Evolutionary conservation across 1,284 basidiomycete genomes (phyloP).

Genomic region (Fomitopsis schrenkii): DNA sequence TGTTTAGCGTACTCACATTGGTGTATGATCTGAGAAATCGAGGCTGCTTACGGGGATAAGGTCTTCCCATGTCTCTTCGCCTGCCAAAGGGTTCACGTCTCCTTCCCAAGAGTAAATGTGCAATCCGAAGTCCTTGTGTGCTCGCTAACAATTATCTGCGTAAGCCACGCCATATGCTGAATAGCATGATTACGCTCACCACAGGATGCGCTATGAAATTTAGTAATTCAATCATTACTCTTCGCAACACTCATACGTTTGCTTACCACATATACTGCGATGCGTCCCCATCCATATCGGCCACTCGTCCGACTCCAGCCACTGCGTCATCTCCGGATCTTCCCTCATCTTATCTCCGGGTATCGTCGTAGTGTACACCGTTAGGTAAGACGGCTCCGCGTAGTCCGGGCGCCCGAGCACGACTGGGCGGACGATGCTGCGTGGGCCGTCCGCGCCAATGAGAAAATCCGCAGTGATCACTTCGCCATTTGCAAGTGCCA

Average conservation of each 20-base stretch:
- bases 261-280: conserved; percentile 21
- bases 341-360: conserved; percentile 17
- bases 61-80: conserved; percentile 20
- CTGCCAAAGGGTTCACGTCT: conserved; percentile 12
- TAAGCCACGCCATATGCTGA: neutral
- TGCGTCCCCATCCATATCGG: conserved; percentile 21
- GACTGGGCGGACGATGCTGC: conserved; percentile 25
- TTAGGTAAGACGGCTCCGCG: conserved; percentile 11
- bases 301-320: conserved; percentile 17
- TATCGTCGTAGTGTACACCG: conserved; percentile 17
- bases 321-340: conserved; percentile 16
- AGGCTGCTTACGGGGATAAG: conserved; percentile 13
- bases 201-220: conserved; percentile 19
- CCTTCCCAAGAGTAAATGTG: conserved; percentile 17
- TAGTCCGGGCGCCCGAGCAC: conserved; percentile 19
- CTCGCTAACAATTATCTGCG: conserved; percentile 9
- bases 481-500: conserved; percentile 32
- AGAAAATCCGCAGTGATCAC: conserved; percentile 36
- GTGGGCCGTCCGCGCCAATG: conserved; percentile 38
- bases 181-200: conserved; percentile 10
- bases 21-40: conserved; percentile 10
- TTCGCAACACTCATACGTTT: neutral
- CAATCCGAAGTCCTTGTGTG: conserved; percentile 16
- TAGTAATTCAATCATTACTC: neutral
- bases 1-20: conserved; percentile 10